Conservation (phyloP, 75 land plant genomes). For the Pinus tabuliformis region DNA sequence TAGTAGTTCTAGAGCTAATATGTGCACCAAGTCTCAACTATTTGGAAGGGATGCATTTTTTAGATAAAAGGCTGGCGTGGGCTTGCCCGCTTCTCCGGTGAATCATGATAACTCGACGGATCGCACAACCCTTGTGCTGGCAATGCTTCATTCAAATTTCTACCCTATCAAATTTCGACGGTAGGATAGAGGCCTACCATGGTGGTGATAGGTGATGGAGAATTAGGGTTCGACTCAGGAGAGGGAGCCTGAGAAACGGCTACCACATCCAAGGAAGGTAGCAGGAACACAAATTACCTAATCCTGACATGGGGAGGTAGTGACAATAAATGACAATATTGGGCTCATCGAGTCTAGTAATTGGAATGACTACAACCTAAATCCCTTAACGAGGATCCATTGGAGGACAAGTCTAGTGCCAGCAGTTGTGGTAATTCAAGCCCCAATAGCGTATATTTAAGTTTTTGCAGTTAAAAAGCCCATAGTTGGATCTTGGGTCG, state of each 20-base stretch:
- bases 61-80: conserved; percentile 45
- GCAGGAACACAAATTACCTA: conserved; percentile 43
- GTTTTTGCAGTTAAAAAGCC: conserved; percentile 50
- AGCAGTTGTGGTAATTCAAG: conserved; percentile 34
- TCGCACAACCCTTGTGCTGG: conserved; percentile 27
- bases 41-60: conserved; percentile 37
- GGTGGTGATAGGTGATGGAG: conserved; percentile 46
- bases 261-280: conserved; percentile 41
- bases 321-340: conserved; percentile 57
- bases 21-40: conserved; percentile 20
- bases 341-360: conserved; percentile 34
- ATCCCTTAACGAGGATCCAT: conserved; percentile 47
- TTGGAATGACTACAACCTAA: conserved; percentile 50
- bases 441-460: conserved; percentile 52
- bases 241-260: conserved; percentile 48
- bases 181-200: conserved; percentile 44
- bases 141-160: conserved; percentile 44
- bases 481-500: conserved; percentile 37
- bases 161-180: conserved; percentile 52
- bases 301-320: conserved; percentile 46
- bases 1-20: too few species aligned
- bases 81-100: conserved; percentile 17
- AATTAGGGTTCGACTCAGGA: conserved; percentile 42
- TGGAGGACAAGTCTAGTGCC: conserved; percentile 51
- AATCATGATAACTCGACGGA: conserved; percentile 45